Conservation (phyloP, 176 grass and related monocot genomes). For the Oryza australiensis region DNA sequence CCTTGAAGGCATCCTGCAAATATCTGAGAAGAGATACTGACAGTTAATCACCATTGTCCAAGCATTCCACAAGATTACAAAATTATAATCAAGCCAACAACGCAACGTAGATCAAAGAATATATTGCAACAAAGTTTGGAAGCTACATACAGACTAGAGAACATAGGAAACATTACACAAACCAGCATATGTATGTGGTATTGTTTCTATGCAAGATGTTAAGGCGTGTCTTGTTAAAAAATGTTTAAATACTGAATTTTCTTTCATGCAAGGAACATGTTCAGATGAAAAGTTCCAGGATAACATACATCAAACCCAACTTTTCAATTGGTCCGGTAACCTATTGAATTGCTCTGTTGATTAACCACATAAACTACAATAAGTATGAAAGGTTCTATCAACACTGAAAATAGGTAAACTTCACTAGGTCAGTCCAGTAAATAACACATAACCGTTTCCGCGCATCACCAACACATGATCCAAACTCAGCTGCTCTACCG, state of each 20-base stretch:
- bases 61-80: neutral
- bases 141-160: neutral
- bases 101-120: neutral
- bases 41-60: neutral
- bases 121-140: neutral
- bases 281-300: neutral
- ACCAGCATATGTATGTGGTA: neutral
- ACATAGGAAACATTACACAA: neutral
- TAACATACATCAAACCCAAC: neutral
- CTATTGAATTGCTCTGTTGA: neutral
- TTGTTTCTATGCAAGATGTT: neutral
- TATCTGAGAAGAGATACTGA: slow-evolving; percentile 53
- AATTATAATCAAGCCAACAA: neutral
- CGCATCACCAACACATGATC: neutral
- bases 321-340: neutral
- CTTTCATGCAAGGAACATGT: neutral
- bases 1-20: slow-evolving; percentile 95
- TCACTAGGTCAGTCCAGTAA: neutral
- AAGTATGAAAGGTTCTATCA: neutral
- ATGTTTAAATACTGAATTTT: neutral
- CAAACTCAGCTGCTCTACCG: neutral
- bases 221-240: neutral
- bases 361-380: neutral
- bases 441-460: neutral
- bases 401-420: neutral